A percentile compares a stretch with the other conserved stretches of the same genome.
phyloP scores from a whole-genome alignment of 2,329 filamentous ascomycete species.

The Colletotrichum salicis region DNA sequence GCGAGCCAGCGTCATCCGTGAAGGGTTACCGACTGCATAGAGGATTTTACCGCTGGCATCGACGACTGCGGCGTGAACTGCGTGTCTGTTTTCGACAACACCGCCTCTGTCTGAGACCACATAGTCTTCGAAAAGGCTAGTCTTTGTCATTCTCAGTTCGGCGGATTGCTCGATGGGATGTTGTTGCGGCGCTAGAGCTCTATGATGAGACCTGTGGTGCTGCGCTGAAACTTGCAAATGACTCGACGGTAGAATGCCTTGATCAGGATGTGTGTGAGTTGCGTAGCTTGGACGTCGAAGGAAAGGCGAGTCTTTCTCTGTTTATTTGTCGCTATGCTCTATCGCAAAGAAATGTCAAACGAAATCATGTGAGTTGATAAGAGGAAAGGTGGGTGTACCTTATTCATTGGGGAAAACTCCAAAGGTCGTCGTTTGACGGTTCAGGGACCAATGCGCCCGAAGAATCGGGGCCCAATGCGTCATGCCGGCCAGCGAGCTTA shows the following conservation, averaged over 20 bases:
- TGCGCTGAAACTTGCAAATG: background rate
- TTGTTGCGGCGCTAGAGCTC: too few species aligned
- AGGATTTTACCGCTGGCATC: constrained; percentile 51
- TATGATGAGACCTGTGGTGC: background rate
- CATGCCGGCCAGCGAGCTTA: background rate
- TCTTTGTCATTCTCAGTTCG: background rate
- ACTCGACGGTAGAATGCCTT: background rate
- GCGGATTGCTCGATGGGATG: background rate
- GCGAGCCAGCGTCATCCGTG: constrained; percentile 53
- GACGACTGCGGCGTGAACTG: constrained; percentile 54
- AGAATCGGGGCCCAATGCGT: background rate
- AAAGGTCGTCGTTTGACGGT: background rate
- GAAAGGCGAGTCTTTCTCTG: background rate
- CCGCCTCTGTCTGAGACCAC: constrained; percentile 51
- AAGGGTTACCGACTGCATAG: constrained; percentile 52
- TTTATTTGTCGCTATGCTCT: background rate
- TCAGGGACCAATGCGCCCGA: background rate
- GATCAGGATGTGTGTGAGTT: background rate
- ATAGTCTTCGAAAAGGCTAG: constrained; percentile 39
- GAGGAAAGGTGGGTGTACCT: background rate
- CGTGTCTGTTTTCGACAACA: constrained; percentile 55
- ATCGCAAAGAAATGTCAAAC: background rate
- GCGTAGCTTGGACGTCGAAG: background rate
- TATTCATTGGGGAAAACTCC: background rate
- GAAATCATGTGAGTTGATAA: background rate